A percentile compares a stretch with the other conserved stretches of the same genome.
Evolutionary conservation across 2,329 filamentous ascomycete species (phyloP).

Genomic region (Talaromyces sp.): DNA sequence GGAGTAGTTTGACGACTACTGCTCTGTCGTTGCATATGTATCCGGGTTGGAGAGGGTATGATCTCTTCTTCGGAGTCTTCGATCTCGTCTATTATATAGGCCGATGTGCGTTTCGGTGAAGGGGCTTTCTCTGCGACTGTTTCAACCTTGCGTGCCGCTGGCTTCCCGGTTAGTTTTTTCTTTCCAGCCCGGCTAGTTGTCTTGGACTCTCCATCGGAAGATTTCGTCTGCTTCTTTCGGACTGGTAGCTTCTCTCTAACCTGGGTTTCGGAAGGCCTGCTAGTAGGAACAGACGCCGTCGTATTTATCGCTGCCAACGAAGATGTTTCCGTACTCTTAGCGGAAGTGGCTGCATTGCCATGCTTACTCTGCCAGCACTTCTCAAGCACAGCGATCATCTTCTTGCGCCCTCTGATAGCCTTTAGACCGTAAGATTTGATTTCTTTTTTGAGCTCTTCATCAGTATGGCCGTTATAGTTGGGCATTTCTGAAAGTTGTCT

Average conservation of each 20-base stretch:
- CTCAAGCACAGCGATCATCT: slow-evolving; percentile 68
- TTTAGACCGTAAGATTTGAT: slow-evolving; percentile 70
- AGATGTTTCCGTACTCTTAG: background rate
- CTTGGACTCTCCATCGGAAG: slow-evolving; percentile 29
- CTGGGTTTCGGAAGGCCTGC: background rate
- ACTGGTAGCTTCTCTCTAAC: background rate
- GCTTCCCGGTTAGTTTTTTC: background rate
- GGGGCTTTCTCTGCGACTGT: slow-evolving; percentile 6
- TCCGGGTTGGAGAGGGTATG: slow-evolving; percentile 31
- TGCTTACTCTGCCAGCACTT: slow-evolving; percentile 68
- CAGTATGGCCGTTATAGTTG: slow-evolving; percentile 61
- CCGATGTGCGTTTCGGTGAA: slow-evolving; percentile 14
- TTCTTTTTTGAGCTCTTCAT: slow-evolving; percentile 61
- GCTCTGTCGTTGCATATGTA: slow-evolving; percentile 23
- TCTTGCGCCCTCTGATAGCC: slow-evolving; percentile 63
- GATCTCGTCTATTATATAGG: slow-evolving; percentile 36
- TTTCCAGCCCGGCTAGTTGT: background rate
- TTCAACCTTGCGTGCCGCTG: background rate
- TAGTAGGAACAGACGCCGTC: background rate
- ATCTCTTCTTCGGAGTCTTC: slow-evolving; percentile 40
- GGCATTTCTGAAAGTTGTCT: slow-evolving; percentile 43
- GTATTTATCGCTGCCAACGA: background rate
- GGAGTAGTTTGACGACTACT: slow-evolving; percentile 4
- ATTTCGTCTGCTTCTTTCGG: slow-evolving; percentile 27
- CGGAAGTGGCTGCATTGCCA: background rate